Base-by-base conservation (phyloP, 495 filamentous ascomycete genomes). In the Tuber aestivum region DNA sequence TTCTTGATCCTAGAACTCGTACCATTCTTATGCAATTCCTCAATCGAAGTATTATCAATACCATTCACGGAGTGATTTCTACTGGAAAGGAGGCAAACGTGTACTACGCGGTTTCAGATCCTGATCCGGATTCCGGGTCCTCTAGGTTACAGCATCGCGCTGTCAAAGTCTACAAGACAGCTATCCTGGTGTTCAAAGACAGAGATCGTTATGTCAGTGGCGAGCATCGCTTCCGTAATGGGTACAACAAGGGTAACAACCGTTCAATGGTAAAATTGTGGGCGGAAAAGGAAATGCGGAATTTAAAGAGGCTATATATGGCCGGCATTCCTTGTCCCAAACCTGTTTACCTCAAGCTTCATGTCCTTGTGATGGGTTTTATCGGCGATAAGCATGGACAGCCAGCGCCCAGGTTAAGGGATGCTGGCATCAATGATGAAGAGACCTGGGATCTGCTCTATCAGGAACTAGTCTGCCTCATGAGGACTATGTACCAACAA, bases 11-110 rank as follows among this genome's bases (percentile, higher is more conserved):
- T 45, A 89, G 93, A 40, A 98, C 95, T 41, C 90, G 94, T 73
- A 97, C 97, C 93, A 95, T 98, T 70, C 86, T 99, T 50, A 86
- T 97, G 75, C 93, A 97, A 85, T 91, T 98, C 88, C 95, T 98
- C 85, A 97, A 97, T 82, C 88, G 92, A 4, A 89, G 90, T 37
- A 84, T 94, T 70, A 87, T 97, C 23, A 89, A 93, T 32, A 92
- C 93, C 82, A 87, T 88, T 79, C 92, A 98, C 82, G 95, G 95
- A 16, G 94, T 94, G 83, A 86, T 99, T 77, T 95, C 92, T 65
- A 97, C 95, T 0, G 95, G 95, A 69, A 99, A 99, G 83, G 95
- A 99, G 84, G 95, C 95, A 69, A 98, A 99, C 78, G 95, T 99
- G 35, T 99, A 98, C 85, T 91, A 94, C 77, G 91, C 92, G 2